These are phyloP conservation scores for Ramalina intermedia DNA, from an alignment of 495 filamentous ascomycete species.

Conservation along the genomic window DNA sequence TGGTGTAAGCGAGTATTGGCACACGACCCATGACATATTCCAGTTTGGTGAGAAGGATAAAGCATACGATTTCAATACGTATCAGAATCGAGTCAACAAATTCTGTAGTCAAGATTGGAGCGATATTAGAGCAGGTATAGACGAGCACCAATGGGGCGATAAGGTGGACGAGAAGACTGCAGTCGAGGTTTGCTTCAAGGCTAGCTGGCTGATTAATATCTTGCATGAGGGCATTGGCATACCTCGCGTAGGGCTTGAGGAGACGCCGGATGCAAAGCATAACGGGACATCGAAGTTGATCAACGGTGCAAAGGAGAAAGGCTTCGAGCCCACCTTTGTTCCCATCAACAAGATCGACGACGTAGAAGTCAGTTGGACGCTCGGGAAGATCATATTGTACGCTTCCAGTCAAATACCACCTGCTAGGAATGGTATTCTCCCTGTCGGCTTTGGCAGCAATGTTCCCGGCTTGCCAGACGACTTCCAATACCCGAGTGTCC, in stretches of 20 bases:
- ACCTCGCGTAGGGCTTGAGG: slow-evolving; percentile 73
- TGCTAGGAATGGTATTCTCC: slow-evolving; percentile 38
- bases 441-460: slow-evolving; percentile 90
- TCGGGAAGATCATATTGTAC: slow-evolving; percentile 97
- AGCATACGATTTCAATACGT: slow-evolving; percentile 82
- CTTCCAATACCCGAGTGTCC: slow-evolving; percentile 70
- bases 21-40: slow-evolving; percentile 92
- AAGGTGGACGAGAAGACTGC: slow-evolving; percentile 63
- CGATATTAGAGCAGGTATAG: slow-evolving; percentile 49
- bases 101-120: slow-evolving; percentile 81
- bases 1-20: slow-evolving; percentile 97
- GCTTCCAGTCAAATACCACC: slow-evolving; percentile 76
- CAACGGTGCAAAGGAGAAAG: slow-evolving; percentile 57
- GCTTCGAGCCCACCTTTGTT: slow-evolving; percentile 80
- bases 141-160: slow-evolving; percentile 53
- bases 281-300: slow-evolving; percentile 68
- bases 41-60: slow-evolving; percentile 66
- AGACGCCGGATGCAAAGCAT: slow-evolving; percentile 26
- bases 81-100: slow-evolving; percentile 68
- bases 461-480: slow-evolving; percentile 48
- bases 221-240: slow-evolving; percentile 92
- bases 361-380: slow-evolving; percentile 94
- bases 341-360: slow-evolving; percentile 84
- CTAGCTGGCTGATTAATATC: slow-evolving; percentile 92
- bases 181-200: slow-evolving; percentile 89